Evolutionary conservation across 179 eudicot species (phyloP).

Genomic region (Silene vulgaris): DNA sequence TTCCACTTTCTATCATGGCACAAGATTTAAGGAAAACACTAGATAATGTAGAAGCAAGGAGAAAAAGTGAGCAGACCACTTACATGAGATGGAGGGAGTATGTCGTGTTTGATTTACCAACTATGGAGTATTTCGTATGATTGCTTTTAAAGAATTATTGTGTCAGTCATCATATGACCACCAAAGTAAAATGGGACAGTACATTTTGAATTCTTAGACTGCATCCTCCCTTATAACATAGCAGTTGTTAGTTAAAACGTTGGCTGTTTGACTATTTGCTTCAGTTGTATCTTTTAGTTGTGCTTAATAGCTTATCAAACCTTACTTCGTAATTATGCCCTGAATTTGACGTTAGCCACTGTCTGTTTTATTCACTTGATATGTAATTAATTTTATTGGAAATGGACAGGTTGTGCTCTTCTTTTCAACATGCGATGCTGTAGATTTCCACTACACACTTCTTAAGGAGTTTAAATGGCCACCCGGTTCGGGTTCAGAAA

Average conservation of each 20-base stretch:
- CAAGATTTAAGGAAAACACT: background rate
- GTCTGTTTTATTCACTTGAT: background rate
- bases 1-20: background rate
- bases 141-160: too few relatives aligned
- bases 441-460: slow-evolving; percentile 78
- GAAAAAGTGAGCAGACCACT: background rate
- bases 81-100: slow-evolving; percentile 1
- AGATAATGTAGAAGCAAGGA: background rate
- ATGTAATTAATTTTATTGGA: slow-evolving; percentile 16
- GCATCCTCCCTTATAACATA: background rate
- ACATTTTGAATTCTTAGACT: background rate
- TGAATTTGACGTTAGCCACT: background rate
- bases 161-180: too few relatives aligned
- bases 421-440: slow-evolving; percentile 92
- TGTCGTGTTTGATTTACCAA: background rate
- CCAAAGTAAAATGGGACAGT: too few relatives aligned
- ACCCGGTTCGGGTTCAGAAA: slow-evolving; percentile 35
- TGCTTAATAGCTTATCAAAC: background rate
- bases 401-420: slow-evolving; percentile 78
- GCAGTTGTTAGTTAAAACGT: background rate
- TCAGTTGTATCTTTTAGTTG: background rate
- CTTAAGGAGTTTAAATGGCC: slow-evolving; percentile 57
- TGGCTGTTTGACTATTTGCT: background rate
- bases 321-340: background rate
- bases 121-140: background rate